Conservation (phyloP, 495 filamentous ascomycete species). For the Bacidia rubella region DNA sequence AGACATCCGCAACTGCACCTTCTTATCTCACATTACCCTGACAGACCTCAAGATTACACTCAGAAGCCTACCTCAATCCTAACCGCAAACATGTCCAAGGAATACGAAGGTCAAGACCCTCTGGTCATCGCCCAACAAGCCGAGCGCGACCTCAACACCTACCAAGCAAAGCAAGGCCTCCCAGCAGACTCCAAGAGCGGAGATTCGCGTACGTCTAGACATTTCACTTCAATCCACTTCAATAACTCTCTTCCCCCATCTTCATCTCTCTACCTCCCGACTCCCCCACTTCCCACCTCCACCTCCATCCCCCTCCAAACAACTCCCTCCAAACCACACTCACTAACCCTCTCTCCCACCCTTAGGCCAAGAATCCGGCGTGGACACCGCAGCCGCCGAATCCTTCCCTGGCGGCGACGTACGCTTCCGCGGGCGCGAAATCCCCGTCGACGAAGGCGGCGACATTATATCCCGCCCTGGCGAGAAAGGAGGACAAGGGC, state of each 20-base stretch:
- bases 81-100: conserved; percentile 19
- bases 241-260: background rate
- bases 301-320: background rate
- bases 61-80: no score
- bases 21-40: no score
- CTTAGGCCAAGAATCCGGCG: conserved; percentile 32
- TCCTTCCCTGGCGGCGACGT: conserved; percentile 32
- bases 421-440: conserved; percentile 33
- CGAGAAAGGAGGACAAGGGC: background rate
- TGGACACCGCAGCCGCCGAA: conserved; percentile 24
- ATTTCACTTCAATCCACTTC: background rate
- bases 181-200: conserved; percentile 18
- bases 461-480: conserved; percentile 15
- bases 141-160: conserved; percentile 34
- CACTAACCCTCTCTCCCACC: background rate
- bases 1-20: no score
- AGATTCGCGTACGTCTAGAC: conserved; percentile 13
- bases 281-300: background rate
- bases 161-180: conserved; percentile 29
- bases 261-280: background rate
- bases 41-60: no score
- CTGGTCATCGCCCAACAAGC: conserved; percentile 30
- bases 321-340: background rate
- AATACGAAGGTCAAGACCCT: conserved; percentile 28
- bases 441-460: conserved; percentile 34